Percentiles rank a stretch among this genome's conserved stretches.
These are phyloP conservation scores for Pythium guiyangense DNA, from an alignment of 352 stramenopile species.

Conservation along the genomic window DNA sequence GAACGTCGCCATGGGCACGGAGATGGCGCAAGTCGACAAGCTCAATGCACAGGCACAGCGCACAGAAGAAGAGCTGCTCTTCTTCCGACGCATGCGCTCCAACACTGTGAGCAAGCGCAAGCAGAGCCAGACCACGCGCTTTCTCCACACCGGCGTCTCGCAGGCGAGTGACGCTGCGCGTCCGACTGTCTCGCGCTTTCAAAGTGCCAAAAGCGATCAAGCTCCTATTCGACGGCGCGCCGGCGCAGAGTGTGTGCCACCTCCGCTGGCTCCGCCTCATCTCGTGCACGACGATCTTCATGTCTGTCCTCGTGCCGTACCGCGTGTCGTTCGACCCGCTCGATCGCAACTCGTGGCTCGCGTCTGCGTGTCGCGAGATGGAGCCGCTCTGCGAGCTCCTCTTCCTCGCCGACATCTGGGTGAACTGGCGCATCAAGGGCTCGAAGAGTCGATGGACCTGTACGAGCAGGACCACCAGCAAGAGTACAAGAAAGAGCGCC, in stretches of 20 bases:
- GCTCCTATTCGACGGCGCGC: constrained; percentile 26
- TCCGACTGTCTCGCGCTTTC: background rate
- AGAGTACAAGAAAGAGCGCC: constrained; percentile 45
- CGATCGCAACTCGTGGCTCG: constrained; percentile 32
- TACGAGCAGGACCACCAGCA: constrained; percentile 55
- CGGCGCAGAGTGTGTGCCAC: constrained; percentile 53
- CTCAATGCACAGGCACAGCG: constrained; percentile 26
- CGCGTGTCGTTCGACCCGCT: constrained; percentile 50
- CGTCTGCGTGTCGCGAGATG: constrained; percentile 21
- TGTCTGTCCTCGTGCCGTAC: constrained; percentile 41
- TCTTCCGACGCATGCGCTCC: constrained; percentile 26
- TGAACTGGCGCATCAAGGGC: constrained; percentile 42
- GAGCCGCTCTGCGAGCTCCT: constrained; percentile 39
- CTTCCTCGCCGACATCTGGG: constrained; percentile 53
- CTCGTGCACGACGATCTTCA: constrained; percentile 39
- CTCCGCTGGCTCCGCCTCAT: constrained; percentile 48
- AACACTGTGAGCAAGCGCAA: constrained; percentile 12
- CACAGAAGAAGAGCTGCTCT: constrained; percentile 34
- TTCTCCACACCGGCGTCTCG: constrained; percentile 7
- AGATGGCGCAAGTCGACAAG: constrained; percentile 28
- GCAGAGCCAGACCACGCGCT: constrained; percentile 11
- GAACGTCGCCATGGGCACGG: constrained; percentile 23
- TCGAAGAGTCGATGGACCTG: constrained; percentile 45
- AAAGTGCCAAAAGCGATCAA: constrained; percentile 16
- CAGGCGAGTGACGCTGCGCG: constrained; percentile 3